Conservation (phyloP, 805 yeast genomes). For the Saccharomycopsis vini region DNA sequence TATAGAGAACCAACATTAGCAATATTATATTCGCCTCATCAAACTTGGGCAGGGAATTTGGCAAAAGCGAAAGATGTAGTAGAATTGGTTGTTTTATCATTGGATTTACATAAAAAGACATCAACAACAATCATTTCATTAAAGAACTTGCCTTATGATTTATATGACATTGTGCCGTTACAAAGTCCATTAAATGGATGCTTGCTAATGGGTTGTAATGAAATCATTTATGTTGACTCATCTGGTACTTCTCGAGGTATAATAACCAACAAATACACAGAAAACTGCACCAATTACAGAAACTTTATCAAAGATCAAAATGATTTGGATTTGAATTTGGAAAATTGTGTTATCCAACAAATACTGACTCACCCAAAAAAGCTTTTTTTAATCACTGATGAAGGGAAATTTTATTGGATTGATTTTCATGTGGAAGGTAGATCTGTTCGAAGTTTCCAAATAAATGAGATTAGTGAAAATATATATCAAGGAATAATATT, state of each 20-base stretch:
- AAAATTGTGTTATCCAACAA: slow-evolving; percentile 10
- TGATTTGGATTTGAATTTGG: slow-evolving; percentile 14
- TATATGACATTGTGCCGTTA: slow-evolving; percentile 55
- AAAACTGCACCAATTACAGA: slow-evolving; percentile 10
- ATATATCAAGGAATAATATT: slow-evolving; percentile 2
- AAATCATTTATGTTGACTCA: slow-evolving; percentile 68
- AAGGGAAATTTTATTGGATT: slow-evolving; percentile 16
- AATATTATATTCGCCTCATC: slow-evolving; percentile 45
- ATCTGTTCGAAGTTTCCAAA: slow-evolving; percentile 11
- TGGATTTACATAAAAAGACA: slow-evolving; percentile 48
- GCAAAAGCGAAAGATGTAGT: slow-evolving; percentile 54
- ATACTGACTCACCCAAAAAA: slow-evolving; percentile 5
- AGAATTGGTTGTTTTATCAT: slow-evolving; percentile 52
- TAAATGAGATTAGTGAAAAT: slow-evolving; percentile 4
- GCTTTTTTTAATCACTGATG: slow-evolving; percentile 13
- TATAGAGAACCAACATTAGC: slow-evolving; percentile 81
- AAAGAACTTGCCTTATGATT: slow-evolving; percentile 64
- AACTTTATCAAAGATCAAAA: slow-evolving; percentile 15
- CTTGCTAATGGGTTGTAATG: slow-evolving; percentile 64
- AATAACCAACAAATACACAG: slow-evolving; percentile 12
- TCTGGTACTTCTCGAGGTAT: slow-evolving; percentile 37
- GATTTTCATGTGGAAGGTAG: slow-evolving; percentile 18
- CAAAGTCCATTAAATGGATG: slow-evolving; percentile 62
- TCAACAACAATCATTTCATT: slow-evolving; percentile 59
- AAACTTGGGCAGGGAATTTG: slow-evolving; percentile 75